Percentiles rank a stretch among this genome's conserved stretches.
Conservation (phyloP, 1,284 basidiomycete species). For the Marasmius fiardii region DNA sequence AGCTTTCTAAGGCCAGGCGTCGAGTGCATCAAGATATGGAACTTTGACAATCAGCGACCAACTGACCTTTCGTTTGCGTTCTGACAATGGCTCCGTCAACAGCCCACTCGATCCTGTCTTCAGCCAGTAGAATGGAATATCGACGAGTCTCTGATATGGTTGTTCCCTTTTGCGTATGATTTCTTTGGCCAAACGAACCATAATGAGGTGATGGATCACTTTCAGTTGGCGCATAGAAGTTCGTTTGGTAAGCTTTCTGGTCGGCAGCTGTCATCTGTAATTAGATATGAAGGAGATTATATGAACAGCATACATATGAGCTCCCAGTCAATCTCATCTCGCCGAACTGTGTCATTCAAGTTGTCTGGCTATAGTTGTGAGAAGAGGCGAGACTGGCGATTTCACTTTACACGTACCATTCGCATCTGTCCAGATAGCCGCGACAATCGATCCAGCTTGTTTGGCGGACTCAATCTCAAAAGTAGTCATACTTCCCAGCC, state of each 20-base stretch:
- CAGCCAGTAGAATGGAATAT: conserved; percentile 43
- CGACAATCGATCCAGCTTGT: not conserved
- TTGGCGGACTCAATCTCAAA: not conserved
- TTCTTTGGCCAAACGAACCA: conserved; percentile 33
- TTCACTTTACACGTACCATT: not conserved
- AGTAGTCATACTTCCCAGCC: not conserved
- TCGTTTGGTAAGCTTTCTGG: conserved; percentile 40
- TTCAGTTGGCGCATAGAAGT: conserved; percentile 37
- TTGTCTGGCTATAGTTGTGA: not conserved
- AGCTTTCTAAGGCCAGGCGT: conserved; percentile 23
- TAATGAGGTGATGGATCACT: conserved; percentile 32
- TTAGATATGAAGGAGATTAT: not conserved
- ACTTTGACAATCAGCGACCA: conserved; percentile 8
- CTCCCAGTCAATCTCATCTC: conserved; percentile 46
- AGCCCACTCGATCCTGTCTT: conserved; percentile 38
- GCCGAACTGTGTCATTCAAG: conserved; percentile 9
- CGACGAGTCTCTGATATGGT: conserved; percentile 26
- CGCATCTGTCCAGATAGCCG: conserved; percentile 3
- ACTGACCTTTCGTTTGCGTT: conserved; percentile 32
- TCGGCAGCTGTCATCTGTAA: conserved; percentile 19
- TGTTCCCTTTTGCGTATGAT: conserved; percentile 21
- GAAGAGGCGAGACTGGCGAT: not conserved
- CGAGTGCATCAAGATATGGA: not conserved
- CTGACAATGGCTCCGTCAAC: conserved; percentile 36
- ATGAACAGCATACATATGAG: conserved; percentile 28